phyloP scores from a whole-genome alignment of 192 early-diverging fungal species.

The Mortierella claussenii region DNA sequence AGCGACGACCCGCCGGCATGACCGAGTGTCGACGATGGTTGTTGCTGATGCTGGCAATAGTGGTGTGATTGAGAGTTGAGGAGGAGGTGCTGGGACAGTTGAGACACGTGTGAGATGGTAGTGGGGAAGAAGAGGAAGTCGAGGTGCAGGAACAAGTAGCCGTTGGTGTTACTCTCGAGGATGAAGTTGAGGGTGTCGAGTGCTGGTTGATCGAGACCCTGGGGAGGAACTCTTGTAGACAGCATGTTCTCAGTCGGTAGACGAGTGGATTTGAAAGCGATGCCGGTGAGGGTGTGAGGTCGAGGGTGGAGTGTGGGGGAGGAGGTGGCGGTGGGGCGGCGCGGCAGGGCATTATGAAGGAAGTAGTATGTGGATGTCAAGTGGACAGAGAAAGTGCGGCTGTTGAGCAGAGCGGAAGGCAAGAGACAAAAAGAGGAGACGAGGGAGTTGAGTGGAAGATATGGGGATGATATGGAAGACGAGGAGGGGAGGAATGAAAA shows the following conservation, averaged over 20 bases:
- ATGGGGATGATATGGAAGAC: neutral
- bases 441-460: neutral
- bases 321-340: slow-evolving; percentile 42
- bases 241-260: slow-evolving; percentile 41
- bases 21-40: neutral
- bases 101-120: neutral
- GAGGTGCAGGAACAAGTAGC: slow-evolving; percentile 1
- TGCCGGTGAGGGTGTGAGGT: slow-evolving; percentile 25
- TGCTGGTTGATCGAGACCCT: slow-evolving; percentile 22
- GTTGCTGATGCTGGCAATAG: neutral
- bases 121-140: neutral
- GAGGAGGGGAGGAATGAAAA: neutral
- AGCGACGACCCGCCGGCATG: neutral
- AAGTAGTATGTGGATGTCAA: neutral
- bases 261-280: slow-evolving; percentile 47
- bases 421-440: neutral
- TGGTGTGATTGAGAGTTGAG: slow-evolving; percentile 18
- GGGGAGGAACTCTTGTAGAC: slow-evolving; percentile 44
- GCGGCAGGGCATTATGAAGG: slow-evolving; percentile 40
- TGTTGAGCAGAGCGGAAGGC: neutral
- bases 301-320: slow-evolving; percentile 40
- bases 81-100: neutral
- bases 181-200: slow-evolving; percentile 1
- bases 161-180: neutral
- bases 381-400: neutral